These are phyloP conservation scores for Thermochaetoides dissita DNA, from an alignment of 2,329 filamentous ascomycete species.

Conservation along the genomic window DNA sequence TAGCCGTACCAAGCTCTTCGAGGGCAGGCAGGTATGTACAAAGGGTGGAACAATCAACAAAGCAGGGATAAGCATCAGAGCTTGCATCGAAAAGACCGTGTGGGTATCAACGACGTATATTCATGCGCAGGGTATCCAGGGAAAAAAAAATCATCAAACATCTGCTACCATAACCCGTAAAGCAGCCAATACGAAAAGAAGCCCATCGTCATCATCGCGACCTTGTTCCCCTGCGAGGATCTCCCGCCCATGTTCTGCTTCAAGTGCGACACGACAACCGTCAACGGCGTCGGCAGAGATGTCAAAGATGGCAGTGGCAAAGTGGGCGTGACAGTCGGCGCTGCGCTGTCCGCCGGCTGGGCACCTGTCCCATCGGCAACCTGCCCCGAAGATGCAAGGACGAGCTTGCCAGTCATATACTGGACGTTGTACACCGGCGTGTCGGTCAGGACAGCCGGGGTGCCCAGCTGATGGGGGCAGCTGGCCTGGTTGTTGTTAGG, in stretches of 20 bases:
- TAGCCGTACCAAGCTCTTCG: too few species aligned
- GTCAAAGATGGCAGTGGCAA: too few species aligned
- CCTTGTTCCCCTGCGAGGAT: background rate
- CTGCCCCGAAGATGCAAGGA: conserved; percentile 18
- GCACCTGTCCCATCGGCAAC: conserved; percentile 2
- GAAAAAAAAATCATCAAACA: conserved; percentile 6
- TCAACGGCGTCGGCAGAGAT: too few species aligned
- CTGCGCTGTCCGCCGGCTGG: conserved; percentile 1
- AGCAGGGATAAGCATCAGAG: too few species aligned
- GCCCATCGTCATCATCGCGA: conserved; percentile 2
- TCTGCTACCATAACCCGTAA: conserved; percentile 6
- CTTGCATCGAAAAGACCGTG: too few species aligned
- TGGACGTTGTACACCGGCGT: conserved; percentile 36
- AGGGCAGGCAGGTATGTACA: too few species aligned
- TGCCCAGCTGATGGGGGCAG: conserved; percentile 33
- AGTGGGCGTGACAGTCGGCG: background rate
- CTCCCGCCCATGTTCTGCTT: conserved; percentile 3
- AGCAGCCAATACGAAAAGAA: conserved; percentile 9
- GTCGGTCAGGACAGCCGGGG: conserved; percentile 18
- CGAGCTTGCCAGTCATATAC: conserved; percentile 33
- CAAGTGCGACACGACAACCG: background rate
- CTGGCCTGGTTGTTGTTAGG: conserved; percentile 35
- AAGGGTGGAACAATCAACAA: too few species aligned
- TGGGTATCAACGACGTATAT: background rate
- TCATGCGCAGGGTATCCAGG: conserved; percentile 5